Base-by-base conservation (phyloP, 768 basidiomycete genomes). In the Russula abietina region DNA sequence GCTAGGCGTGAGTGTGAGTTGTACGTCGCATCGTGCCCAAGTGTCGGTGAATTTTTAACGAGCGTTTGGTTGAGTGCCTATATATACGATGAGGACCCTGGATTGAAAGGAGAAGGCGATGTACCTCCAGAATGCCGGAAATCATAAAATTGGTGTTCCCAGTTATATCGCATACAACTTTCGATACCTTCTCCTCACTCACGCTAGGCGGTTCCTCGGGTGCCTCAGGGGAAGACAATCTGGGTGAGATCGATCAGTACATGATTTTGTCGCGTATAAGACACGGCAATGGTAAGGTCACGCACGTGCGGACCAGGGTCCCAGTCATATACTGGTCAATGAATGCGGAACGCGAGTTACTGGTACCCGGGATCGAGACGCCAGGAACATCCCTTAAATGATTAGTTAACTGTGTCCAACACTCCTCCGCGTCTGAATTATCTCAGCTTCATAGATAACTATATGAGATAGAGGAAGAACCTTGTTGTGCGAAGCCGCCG, bases 101-200 rank as follows among this genome's bases (percentile, higher is more conserved):
- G 32, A 33, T 41, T 39, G 49, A 38, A n/a, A 17, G 16, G 51
- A n/a, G 14, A 49, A 52, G 52, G 30, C 7, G 43, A 28, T 53
- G 72, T 12, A 75, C 81, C 65, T 88, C 88, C 78, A 81, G 79
- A 68, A 99, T 90, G 0, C 96, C 95, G 26, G 81, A 79, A 52
- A 87, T 78, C 86, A 99, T 87, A 71, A 86, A 96, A 74, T 95
- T 98, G 17, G 95, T 98, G 30, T 79, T 78, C 52, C 77, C 76
- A n/a, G 80, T 81, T 70, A 99, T 99, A 73, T 96, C 96, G 71
- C 96, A 98, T 67, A 92, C 89, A 28, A 98, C 77, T 73, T 98
- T 96, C 54, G 93, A 81, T 16, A 94, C 86, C 30, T 80, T 83
- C 69, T 98, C 95, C 8, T 71, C 77, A 0, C 81, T 75, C 2